Evolutionary conservation across 768 basidiomycete genomes (phyloP), one percentile per base, ranked within the genome.

Genomic region (Trametes elegans): DNA sequence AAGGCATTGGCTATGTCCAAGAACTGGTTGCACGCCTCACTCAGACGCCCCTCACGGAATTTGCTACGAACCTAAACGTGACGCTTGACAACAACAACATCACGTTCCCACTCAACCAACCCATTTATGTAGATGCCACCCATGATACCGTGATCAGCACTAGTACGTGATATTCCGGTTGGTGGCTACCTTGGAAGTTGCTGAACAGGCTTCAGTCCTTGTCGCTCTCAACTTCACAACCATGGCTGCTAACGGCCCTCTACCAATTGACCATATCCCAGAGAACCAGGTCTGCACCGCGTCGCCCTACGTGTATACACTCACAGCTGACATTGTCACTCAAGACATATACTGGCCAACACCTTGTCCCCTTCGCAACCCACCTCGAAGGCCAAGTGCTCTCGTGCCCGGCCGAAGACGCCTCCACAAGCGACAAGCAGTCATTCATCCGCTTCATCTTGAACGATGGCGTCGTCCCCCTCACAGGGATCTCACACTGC

Each of bases 391-490:
- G 73, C 29, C 79, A 81, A 55, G 71, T 80, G 7, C 63, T 79
- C 32, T 66, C 69, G 10, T 80, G 77, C 61, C 66, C 70, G 28
- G 67, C 63, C 39, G 55, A 58, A n/a, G n/a, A n/a, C n/a, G n/a
- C n/a, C n/a, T n/a, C 7, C 45, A 58, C 36, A 52, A 63, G 21
- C 60, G 64, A 73, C 49, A 54, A 50, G 44, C 36, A 55, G 26
- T 52, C 53, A 29, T 63, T 50, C 58, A 73, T 79, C 53, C 68
- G 79, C 16, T 72, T 75, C 65, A 69, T 79, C 41, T 67, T 79
- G 23, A 82, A 82, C 62, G 80, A 82, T 60, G 79, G 69, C 2
- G 70, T 75, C 3, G 66, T 79, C 1, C 79, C 79, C 9, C 66
- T 80, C 11, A 76, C 74, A 2, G 71, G 74, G 14, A 66, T 80